Evolutionary conservation across 352 stramenopile genomes (phyloP), one percentile per base, ranked within the genome.

Genomic region (Discostella stelligera): DNA sequence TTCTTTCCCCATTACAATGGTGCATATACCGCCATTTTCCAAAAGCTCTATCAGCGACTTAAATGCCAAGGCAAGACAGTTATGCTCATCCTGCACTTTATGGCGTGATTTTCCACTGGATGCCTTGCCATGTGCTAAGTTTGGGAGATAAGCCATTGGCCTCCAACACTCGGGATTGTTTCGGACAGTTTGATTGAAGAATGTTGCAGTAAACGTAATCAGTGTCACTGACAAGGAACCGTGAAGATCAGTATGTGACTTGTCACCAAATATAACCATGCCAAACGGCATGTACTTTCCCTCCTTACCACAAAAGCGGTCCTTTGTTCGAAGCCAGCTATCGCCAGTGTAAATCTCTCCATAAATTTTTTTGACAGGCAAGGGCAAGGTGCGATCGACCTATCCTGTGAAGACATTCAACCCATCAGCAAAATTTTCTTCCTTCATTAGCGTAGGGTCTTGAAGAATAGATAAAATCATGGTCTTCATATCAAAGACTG

Each of bases 81-180:
- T 30, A 32, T 58, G 50, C 50, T 58, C 50, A 27, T 58, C 50
- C 18, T 58, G 50, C 2, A 58, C 30, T 58, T 58, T 58, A 2
- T 58, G 20, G 25, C 50, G 10, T 18, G 50, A 37, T 46, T 21
- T 63, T 21, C 44, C 11, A 21, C 14, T 46, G 27, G 27, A 32
- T 10, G 21, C 9, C 18, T 30, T 52, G 18, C 46, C 64, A 54
- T 72, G 59, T 8, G n/a, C 25, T 2, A 81, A 44, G 44, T 81
- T 81, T 11, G 74, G 74, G 49, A 81, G 37, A 18, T 76, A 76
- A 18, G 27, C 74, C 9, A 82, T 11, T 0, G 68, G 66, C 23
- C 63, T 55, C 52, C 44, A 75, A 46, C 67, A 75, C 21, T 73
- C 27, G 13, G 32, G 11, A 37, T 61, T 66, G 13, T 68, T 72